These are phyloP conservation scores for Melaleuca quinquenervia DNA, from an alignment of 345 rosid genomes.

Conservation along the genomic window DNA sequence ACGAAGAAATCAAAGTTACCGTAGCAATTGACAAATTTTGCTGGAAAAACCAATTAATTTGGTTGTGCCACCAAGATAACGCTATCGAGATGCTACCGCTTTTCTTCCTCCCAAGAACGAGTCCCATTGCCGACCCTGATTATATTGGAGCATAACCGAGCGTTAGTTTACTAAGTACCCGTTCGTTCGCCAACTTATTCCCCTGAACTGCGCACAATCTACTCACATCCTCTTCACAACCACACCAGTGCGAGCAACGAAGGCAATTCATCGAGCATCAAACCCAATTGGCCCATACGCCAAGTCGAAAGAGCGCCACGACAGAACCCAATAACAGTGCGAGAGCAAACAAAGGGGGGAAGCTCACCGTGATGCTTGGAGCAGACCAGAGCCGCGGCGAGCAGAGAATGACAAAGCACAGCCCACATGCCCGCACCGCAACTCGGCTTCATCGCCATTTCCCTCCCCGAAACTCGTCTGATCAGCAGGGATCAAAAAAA, in stretches of 20 bases:
- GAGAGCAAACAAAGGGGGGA: not conserved
- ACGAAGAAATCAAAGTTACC: not conserved
- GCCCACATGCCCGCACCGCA: constrained; percentile 10
- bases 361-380: constrained; percentile 46
- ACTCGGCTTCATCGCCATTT: constrained; percentile 2
- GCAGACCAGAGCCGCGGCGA: constrained; percentile 30
- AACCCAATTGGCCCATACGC: not conserved
- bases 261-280: not conserved
- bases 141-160: not conserved
- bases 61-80: not conserved
- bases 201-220: not conserved
- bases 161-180: not conserved
- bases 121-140: not conserved
- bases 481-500: not conserved
- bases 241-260: not conserved
- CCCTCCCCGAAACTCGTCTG: not conserved
- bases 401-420: constrained; percentile 15
- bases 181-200: not conserved
- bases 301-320: not conserved
- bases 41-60: not conserved
- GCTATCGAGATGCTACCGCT: not conserved
- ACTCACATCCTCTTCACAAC: not conserved
- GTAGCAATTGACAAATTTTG: not conserved
- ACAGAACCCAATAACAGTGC: not conserved
- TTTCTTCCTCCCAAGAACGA: not conserved